These are phyloP conservation scores for Thymus mandschuricus DNA, from an alignment of 257 asterid species.

Conservation along the genomic window DNA sequence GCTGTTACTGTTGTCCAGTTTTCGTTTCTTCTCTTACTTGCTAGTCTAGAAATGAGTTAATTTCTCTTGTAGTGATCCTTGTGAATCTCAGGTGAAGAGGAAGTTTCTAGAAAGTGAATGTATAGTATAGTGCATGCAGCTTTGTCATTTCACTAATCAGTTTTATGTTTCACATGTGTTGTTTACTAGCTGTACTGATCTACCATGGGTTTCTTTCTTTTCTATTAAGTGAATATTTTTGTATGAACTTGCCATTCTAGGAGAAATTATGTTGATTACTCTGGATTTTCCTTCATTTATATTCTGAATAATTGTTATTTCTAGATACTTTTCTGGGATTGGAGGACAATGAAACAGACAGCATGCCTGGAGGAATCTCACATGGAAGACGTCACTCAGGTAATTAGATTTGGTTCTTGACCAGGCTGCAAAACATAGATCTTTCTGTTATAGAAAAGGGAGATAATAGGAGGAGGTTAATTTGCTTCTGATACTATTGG, in stretches of 20 bases:
- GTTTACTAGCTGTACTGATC: neutral
- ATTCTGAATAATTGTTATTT: neutral
- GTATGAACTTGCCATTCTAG: constrained; percentile 5
- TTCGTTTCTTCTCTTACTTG: neutral
- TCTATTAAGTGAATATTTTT: neutral
- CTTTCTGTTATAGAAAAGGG: neutral
- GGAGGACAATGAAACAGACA: constrained; percentile 75
- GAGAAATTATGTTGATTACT: neutral
- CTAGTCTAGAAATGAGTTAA: neutral
- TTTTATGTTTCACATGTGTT: neutral
- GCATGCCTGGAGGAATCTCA: constrained; percentile 93
- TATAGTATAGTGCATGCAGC: neutral
- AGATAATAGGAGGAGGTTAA: neutral
- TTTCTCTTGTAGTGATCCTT: neutral
- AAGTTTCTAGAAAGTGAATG: constrained; percentile 14
- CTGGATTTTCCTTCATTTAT: constrained; percentile 12
- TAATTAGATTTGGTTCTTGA: constrained; percentile 31
- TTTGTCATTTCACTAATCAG: neutral
- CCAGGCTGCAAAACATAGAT: constrained; percentile 1
- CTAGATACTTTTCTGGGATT: constrained; percentile 85
- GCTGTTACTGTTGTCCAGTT: neutral
- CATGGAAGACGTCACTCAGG: constrained; percentile 96
- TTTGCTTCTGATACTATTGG: neutral
- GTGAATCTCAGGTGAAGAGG: neutral
- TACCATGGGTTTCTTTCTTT: neutral